Evolutionary conservation across 176 grass and related monocot species (phyloP).

Genomic region (Hordeum marinum): DNA sequence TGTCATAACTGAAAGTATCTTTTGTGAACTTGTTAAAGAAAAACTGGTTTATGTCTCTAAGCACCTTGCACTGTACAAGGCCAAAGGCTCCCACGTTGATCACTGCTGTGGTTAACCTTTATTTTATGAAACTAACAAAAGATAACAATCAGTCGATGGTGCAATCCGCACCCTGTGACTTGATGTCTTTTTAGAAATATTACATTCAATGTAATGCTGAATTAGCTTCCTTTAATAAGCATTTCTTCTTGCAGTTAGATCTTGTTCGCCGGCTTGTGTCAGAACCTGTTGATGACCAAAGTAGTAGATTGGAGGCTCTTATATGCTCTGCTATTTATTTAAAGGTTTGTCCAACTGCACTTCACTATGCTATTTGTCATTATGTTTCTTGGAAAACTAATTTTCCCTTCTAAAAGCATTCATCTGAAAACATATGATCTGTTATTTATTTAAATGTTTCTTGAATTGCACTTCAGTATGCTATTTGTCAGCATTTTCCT

Average conservation of each 20-base stretch:
- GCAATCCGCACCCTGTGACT: neutral
- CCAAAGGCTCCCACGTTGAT: neutral
- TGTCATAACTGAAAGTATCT: conserved; percentile 11
- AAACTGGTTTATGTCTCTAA: too few species aligned
- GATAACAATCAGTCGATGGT: neutral
- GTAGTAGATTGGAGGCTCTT: conserved; percentile 63
- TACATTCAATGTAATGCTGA: neutral
- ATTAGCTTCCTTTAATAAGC: neutral
- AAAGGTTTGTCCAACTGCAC: conserved; percentile 43
- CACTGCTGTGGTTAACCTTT: neutral
- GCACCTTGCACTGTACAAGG: too few species aligned
- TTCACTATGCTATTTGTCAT: neutral
- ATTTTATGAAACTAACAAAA: neutral
- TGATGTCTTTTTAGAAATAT: neutral
- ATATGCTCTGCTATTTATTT: conserved; percentile 83
- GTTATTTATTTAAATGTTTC: conserved; percentile 78
- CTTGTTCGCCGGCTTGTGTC: conserved; percentile 58
- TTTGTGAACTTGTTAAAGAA: neutral
- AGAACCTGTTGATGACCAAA: conserved; percentile 40
- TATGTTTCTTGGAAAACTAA: neutral
- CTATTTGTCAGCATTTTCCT: conserved; percentile 18
- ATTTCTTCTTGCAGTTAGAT: conserved; percentile 57
- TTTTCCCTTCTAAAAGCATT: neutral
- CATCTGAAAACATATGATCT: conserved; percentile 25
- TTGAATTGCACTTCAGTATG: neutral